Base-by-base conservation (phyloP, 768 basidiomycete species). In the Leccinum subtestaceum region DNA sequence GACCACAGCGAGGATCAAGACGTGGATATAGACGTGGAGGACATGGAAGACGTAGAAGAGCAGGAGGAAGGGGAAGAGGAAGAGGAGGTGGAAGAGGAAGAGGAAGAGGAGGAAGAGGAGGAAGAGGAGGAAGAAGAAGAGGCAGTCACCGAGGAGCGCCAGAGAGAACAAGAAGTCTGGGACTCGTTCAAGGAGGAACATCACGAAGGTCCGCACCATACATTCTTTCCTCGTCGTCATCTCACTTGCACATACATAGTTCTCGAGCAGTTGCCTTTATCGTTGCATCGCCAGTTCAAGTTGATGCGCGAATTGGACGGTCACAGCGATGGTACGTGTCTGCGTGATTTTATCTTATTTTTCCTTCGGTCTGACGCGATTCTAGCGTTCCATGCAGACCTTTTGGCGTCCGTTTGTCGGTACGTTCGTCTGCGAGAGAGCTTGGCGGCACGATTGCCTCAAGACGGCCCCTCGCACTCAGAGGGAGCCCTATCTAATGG, bases 161-260 rank as follows among this genome's bases (percentile, higher is more conserved):
- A 82, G 65, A 84, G 81, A 68, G 87, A 88, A 63, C 79, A 76
- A 59, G 84, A 84, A 32, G 78, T 89, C 38, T 90, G 89, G 88
- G 86, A 89, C 49, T 76, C 84, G 40, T 82, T 93, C 68, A 82
- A 84, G 67, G 91, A 93, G 66, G 88, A 93, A 60, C 84, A 91
- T 64, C 85, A 84, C 70, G 91, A 92, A 81, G 83, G 91, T 87
- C 46, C 52, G 78, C 38, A 61, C 3, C 34, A 51, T 15, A 11
- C n/a, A 23, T 8, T 2, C 38, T 17, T 8, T 17, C 17, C 17
- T 40, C 17, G 17, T 40, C 4, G 8, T 40, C 17, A n/a, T n/a
- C 17, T n/a, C 38, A 40, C 38, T 8, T 17, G 17, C 38, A 7
- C 25, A 11, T 21, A 2, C 21, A 46, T 53, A 94, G 91, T 86